Base-by-base conservation (phyloP, 2,329 filamentous ascomycete genomes). In the Leptographium flavum region DNA sequence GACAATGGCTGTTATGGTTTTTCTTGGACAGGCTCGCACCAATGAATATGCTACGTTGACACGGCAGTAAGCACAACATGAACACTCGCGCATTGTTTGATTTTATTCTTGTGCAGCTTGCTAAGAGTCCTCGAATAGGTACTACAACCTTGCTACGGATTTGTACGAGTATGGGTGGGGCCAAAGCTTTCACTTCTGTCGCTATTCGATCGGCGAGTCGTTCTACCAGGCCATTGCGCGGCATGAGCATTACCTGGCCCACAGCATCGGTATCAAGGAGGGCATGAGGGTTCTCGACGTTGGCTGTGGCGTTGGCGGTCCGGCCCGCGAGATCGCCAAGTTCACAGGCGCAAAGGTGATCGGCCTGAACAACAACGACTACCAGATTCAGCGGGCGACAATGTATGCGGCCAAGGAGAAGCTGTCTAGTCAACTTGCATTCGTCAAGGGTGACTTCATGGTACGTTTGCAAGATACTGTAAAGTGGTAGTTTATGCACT, bases 291-390 rank as follows among this genome's bases (percentile, higher is more conserved):
- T 96, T 17, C 73, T 98, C 27, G 92, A 98, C 59, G 92, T 98
- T 48, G 92, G 92, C 50, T 98, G 92, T 58, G 92, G 92, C 74
- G 87, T 96, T 45, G 92, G 92, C 57, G 92, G 92, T 39, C 92
- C 92, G 21, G 92, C 90, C 7, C 79, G 88, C 50, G 88, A 96
- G 70, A 96, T 98, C 57, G 86, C 85, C 67, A 93, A 93, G 68
- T 98, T 98, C 68, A 83, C 86, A 11, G 90, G 85, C 50, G 83
- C 78, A 56, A 87, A 95, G 56, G 76, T 96, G 51, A 82, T 87
- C 22, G 92, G 92, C 37, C 68, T 96, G 62, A 98, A 96, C 79
- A 96, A 95, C 79, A 96, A 96, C 66, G 87, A 95, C 68, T 98
- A 98, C 71, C 92, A 96, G 69, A 94, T 96, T 54, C 78, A 95